Evolutionary conservation across 495 filamentous ascomycete genomes (phyloP).

Genomic region (Trichodelitschia bisporula): DNA sequence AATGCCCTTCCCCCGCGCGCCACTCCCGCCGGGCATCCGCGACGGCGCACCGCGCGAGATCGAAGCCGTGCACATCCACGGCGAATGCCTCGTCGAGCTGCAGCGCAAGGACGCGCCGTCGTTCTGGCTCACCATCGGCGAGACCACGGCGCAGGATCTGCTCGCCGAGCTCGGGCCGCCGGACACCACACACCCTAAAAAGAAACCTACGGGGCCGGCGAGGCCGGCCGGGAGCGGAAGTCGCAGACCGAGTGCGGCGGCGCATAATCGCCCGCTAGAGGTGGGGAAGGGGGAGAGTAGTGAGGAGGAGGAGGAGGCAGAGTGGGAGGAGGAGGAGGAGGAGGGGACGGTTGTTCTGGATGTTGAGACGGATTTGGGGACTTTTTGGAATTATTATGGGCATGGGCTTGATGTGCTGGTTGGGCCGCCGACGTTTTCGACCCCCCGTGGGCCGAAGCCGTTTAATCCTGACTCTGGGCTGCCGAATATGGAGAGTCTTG

Average conservation of each 20-base stretch:
- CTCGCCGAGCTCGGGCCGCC: conserved; percentile 77
- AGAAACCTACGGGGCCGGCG: conserved; percentile 11
- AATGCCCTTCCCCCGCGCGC: conserved; percentile 37
- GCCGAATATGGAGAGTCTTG: conserved; percentile 7
- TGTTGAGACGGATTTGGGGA: too few relatives aligned
- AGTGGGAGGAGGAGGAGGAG: conserved; percentile 42
- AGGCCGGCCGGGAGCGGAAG: not conserved
- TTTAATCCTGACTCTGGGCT: not conserved
- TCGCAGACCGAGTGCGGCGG: not conserved
- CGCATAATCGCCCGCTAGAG: too few relatives aligned
- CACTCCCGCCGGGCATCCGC: conserved; percentile 30
- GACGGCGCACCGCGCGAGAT: conserved; percentile 55
- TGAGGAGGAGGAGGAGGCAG: conserved; percentile 60
- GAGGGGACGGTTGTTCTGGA: conserved; percentile 25
- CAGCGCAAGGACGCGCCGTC: conserved; percentile 22
- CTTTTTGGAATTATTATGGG: conserved; percentile 91
- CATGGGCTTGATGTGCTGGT: conserved; percentile 89
- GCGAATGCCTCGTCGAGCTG: conserved; percentile 16
- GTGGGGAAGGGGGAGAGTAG: too few relatives aligned
- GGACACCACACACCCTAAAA: conserved; percentile 86
- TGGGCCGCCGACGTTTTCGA: conserved; percentile 42
- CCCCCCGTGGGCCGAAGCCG: conserved; percentile 32
- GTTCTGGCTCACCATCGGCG: conserved; percentile 45
- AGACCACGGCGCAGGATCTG: conserved; percentile 75
- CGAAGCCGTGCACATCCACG: conserved; percentile 47